phyloP scores from a whole-genome alignment of 306 rosid species.

The Amphicarpaea edgeworthii region DNA sequence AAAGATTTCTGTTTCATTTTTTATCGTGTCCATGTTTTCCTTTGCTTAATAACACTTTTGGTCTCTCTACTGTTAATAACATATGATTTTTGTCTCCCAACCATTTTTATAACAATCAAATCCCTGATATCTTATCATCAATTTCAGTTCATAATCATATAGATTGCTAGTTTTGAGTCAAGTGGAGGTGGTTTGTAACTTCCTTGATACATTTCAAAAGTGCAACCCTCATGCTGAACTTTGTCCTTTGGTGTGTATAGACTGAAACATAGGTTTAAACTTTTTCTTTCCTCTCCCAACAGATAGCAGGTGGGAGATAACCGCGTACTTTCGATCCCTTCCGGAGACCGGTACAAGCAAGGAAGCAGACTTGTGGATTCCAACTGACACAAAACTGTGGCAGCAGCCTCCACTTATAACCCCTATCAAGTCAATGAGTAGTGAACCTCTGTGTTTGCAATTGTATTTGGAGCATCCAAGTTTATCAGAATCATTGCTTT shows the following conservation, averaged over 20 bases:
- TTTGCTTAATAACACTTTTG: slow-evolving; percentile 25
- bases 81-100: background rate
- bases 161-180: slow-evolving; percentile 38
- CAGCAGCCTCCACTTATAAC: slow-evolving; percentile 76
- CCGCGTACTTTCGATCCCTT: slow-evolving; percentile 70
- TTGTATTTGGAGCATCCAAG: slow-evolving; percentile 86
- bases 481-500: slow-evolving; percentile 62
- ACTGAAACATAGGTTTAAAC: background rate
- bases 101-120: background rate
- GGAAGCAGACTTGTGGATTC: slow-evolving; percentile 75
- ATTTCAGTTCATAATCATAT: background rate
- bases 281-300: slow-evolving; percentile 20
- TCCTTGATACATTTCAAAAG: slow-evolving; percentile 28
- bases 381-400: slow-evolving; percentile 88
- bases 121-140: background rate
- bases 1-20: slow-evolving; percentile 28
- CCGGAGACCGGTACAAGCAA: slow-evolving; percentile 64
- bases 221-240: slow-evolving; percentile 27
- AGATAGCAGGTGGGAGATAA: slow-evolving; percentile 89
- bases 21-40: background rate
- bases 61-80: background rate
- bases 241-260: slow-evolving; percentile 10
- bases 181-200: slow-evolving; percentile 23
- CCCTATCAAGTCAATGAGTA: slow-evolving; percentile 75
- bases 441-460: slow-evolving; percentile 77